Percentiles rank a stretch among this genome's conserved stretches.
Conservation (phyloP, 345 rosid genomes). For the Euphorbia pulcherrima region DNA sequence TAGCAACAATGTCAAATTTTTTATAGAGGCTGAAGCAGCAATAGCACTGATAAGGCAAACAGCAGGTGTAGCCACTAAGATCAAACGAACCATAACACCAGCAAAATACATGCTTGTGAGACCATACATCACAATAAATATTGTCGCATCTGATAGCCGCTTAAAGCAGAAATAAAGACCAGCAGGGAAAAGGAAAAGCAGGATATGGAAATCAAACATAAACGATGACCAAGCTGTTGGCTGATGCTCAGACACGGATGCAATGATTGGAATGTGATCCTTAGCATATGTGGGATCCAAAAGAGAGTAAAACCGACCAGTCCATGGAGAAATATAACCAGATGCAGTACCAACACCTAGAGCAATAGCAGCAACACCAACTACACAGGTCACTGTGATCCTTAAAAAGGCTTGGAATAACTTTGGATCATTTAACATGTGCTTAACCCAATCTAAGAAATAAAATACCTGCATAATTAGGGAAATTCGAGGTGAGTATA, state of each 20-base stretch:
- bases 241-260: slow-evolving; percentile 99
- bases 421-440: slow-evolving; percentile 72
- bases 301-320: slow-evolving; percentile 92
- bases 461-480: slow-evolving; percentile 67
- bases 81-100: slow-evolving; percentile 99
- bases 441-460: slow-evolving; percentile 90
- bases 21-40: slow-evolving; percentile 91
- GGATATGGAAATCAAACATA: slow-evolving; percentile 95
- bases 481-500: neutral
- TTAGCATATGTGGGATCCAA: slow-evolving; percentile 98
- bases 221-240: slow-evolving; percentile 99
- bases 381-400: slow-evolving; percentile 71
- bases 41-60: slow-evolving; percentile 93
- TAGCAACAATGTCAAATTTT: slow-evolving; percentile 66
- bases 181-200: slow-evolving; percentile 97
- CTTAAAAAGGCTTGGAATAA: slow-evolving; percentile 84
- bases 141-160: slow-evolving; percentile 86
- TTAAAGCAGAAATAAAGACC: slow-evolving; percentile 99
- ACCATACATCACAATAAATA: slow-evolving; percentile 98
- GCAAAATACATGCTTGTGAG: slow-evolving; percentile 99
- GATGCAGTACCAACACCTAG: slow-evolving; percentile 88
- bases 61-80: slow-evolving; percentile 96
- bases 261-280: slow-evolving; percentile 97
- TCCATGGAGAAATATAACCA: slow-evolving; percentile 99
- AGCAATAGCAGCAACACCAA: slow-evolving; percentile 66